Evolutionary conservation across 2,329 filamentous ascomycete genomes (phyloP), one percentile per base, ranked within the genome.

Genomic region (Botrytis aclada): DNA sequence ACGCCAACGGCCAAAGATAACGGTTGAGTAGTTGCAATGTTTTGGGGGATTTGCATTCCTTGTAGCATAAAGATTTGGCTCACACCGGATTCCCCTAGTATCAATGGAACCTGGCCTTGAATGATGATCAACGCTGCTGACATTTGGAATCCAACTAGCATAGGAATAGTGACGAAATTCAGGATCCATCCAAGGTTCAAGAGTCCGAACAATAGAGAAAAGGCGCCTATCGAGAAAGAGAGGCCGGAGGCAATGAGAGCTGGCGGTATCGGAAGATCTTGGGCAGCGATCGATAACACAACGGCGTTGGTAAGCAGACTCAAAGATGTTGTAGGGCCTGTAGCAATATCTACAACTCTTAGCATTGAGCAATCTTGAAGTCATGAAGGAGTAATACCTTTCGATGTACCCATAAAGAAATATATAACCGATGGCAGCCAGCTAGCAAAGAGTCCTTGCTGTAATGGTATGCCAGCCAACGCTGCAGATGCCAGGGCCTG

Each of bases 91-190:
- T 51, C 70, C 32, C 63, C 70, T 25, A 92, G 83, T 45, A 91
- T 81, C 0, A 89, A 0, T 85, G 85, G 73, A 72, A 92, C 85
- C 78, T 92, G 89, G n/a, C 88, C 88, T 67, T 90, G 85, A 34
- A 88, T 86, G 77, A 92, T 91, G 43, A 88, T 89, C 65, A 92
- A 86, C 37, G 88, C 89, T 1, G 89, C 89, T 2, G 89, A 89
- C 0, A 88, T 89, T 76, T 92, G 90, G 81, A 91, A 91, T 7
- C 89, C 89, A 10, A 84, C 88, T 0, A 92, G 84, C 1, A 91
- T 88, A 0, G 89, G 89, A 1, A 89, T 84, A 0, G 89, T 90
- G 76, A 92, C 88, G 76, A 90, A 91, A 74, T 92, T 88, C 32
- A 92, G 84, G 8, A 91, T 82, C 78, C 90, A 92, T 0, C 89